Conservation (phyloP, 768 basidiomycete species). For the Lactarius hatsudake region DNA sequence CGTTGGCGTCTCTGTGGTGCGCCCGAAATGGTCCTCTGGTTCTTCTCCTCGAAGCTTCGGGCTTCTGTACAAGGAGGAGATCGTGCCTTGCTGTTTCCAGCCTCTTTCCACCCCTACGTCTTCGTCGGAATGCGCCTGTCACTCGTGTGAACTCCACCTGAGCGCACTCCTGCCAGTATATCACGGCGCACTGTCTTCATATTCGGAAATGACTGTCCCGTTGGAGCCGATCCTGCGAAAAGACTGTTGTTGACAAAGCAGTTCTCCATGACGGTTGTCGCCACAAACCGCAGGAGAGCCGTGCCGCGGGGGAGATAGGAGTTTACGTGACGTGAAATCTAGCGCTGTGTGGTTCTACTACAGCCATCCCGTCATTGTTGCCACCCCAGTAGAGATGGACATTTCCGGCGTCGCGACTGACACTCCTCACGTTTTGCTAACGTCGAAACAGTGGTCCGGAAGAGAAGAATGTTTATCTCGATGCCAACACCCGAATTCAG, state of each 20-base stretch:
- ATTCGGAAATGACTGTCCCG: slow-evolving; percentile 19
- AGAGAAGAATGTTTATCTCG: slow-evolving; percentile 43
- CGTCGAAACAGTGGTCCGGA: slow-evolving; percentile 31
- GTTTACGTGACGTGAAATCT: slow-evolving; percentile 3
- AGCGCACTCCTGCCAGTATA: neutral
- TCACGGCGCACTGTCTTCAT: slow-evolving; percentile 4
- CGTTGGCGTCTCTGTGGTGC: neutral
- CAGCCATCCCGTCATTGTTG: neutral
- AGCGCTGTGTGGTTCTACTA: neutral
- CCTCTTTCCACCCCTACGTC: neutral
- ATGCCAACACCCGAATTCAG: slow-evolving; percentile 70
- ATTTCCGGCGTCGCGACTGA: neutral
- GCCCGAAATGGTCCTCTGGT: neutral
- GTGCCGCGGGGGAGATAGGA: slow-evolving; percentile 11
- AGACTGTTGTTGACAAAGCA: slow-evolving; percentile 7
- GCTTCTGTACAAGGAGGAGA: neutral
- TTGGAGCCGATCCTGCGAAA: neutral
- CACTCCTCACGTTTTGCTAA: slow-evolving; percentile 1
- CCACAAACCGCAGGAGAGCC: neutral
- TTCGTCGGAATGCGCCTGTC: neutral
- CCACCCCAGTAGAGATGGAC: neutral
- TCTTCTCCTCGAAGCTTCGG: no score
- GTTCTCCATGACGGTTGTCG: slow-evolving; percentile 5
- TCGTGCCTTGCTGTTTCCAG: neutral
- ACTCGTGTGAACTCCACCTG: neutral